Evolutionary conservation across 805 yeast species (phyloP).

Genomic region (Lipomyces kockii): DNA sequence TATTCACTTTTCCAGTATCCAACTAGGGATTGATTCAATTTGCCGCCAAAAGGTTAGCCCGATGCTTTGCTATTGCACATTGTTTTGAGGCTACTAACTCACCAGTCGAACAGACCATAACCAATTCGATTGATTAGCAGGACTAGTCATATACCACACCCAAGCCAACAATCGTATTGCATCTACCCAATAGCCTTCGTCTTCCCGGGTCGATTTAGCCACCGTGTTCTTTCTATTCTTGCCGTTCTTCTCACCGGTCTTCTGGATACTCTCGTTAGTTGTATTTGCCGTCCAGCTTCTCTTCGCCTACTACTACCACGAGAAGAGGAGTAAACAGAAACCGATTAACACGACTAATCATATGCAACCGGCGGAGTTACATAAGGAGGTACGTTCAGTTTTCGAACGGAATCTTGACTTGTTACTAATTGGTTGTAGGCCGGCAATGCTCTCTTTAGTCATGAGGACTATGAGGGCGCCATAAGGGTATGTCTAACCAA

Average conservation of each 20-base stretch:
- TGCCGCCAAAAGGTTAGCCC: neutral
- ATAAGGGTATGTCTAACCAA: conserved; percentile 38
- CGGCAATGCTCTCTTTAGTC: conserved; percentile 41
- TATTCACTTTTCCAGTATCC: neutral
- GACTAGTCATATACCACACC: neutral
- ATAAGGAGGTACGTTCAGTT: conserved; percentile 21
- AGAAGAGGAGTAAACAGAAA: neutral
- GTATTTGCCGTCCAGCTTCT: neutral
- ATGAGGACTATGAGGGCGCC: conserved; percentile 41
- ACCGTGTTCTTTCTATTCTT: neutral
- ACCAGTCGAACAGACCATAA: neutral
- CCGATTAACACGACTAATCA: conserved; percentile 3
- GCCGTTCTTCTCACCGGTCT: conserved; percentile 1
- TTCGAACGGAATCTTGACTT: too few species aligned
- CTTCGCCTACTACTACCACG: neutral
- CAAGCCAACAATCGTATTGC: neutral
- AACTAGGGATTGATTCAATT: neutral
- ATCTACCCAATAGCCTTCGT: neutral
- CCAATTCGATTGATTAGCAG: neutral
- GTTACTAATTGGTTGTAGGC: conserved; percentile 11
- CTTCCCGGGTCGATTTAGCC: neutral
- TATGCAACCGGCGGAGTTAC: conserved; percentile 22
- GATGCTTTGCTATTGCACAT: neutral
- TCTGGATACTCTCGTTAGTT: neutral
- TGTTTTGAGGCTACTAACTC: neutral